A percentile compares a stretch with the other conserved stretches of the same genome.
Evolutionary conservation across 768 basidiomycete species (phyloP).

Genomic region (Tulasnella sp.): DNA sequence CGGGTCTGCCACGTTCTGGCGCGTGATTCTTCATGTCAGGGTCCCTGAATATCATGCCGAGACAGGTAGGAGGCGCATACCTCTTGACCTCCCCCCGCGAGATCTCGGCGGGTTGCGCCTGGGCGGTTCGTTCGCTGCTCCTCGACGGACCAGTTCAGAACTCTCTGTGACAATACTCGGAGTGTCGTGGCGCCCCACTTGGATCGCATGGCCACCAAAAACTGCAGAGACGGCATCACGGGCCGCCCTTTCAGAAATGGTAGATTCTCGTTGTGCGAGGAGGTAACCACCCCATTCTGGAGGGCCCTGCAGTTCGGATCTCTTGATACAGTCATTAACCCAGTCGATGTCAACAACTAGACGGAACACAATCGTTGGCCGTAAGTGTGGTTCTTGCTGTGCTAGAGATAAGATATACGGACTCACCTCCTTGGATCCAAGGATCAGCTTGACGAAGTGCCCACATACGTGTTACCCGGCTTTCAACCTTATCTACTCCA

Average conservation of each 20-base stretch:
- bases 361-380: neutral
- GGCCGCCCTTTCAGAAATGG: neutral
- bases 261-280: neutral
- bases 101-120: neutral
- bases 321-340: neutral
- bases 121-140: neutral
- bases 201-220: neutral
- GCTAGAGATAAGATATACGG: neutral
- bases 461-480: neutral
- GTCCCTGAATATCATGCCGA: neutral
- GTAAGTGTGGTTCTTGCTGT: neutral
- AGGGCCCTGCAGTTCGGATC: neutral
- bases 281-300: slow-evolving; percentile 5
- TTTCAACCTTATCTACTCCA: neutral
- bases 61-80: neutral
- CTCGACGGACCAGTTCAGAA: neutral
- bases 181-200: neutral
- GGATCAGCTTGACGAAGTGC: neutral
- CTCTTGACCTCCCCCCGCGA: neutral
- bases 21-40: neutral
- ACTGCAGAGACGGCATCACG: neutral
- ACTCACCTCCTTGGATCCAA: neutral
- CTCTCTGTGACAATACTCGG: neutral
- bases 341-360: neutral
- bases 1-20: neutral